These are phyloP conservation scores for Colletotrichum phormii DNA, from an alignment of 2,329 filamentous ascomycete species.

Conservation along the genomic window DNA sequence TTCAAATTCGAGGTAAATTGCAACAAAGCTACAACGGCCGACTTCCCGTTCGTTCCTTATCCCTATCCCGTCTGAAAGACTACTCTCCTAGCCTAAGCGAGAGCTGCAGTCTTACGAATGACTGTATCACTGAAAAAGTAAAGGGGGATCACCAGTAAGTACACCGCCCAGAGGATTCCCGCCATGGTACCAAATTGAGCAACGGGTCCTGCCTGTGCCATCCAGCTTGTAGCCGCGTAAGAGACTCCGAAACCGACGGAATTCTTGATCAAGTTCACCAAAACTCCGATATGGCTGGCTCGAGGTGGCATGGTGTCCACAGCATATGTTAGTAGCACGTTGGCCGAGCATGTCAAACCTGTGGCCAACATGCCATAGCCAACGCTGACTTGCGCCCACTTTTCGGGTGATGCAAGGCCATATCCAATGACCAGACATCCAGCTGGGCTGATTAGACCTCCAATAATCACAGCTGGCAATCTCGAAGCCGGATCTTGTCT, in stretches of 20 bases:
- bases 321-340: conserved; percentile 38
- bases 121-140: conserved; percentile 15
- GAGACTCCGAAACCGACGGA: conserved; percentile 36
- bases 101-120: conserved; percentile 6
- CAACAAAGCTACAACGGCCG: no score
- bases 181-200: conserved; percentile 39
- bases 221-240: conserved; percentile 36
- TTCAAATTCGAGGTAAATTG: background rate
- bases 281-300: conserved; percentile 36
- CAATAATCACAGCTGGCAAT: conserved; percentile 33
- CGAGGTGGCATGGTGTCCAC: conserved; percentile 36
- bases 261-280: conserved; percentile 40
- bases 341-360: conserved; percentile 38
- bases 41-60: background rate
- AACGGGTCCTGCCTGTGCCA: conserved; percentile 17
- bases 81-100: background rate
- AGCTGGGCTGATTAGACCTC: conserved; percentile 36
- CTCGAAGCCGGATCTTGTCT: conserved; percentile 28
- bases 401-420: conserved; percentile 23
- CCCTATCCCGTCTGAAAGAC: background rate
- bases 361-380: conserved; percentile 39
- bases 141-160: conserved; percentile 34
- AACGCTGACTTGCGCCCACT: conserved; percentile 34
- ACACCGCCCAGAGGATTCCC: conserved; percentile 33
- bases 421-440: conserved; percentile 38